phyloP scores from a whole-genome alignment of 2,329 filamentous ascomycete genomes.

The Aureobasidium leucospermi region DNA sequence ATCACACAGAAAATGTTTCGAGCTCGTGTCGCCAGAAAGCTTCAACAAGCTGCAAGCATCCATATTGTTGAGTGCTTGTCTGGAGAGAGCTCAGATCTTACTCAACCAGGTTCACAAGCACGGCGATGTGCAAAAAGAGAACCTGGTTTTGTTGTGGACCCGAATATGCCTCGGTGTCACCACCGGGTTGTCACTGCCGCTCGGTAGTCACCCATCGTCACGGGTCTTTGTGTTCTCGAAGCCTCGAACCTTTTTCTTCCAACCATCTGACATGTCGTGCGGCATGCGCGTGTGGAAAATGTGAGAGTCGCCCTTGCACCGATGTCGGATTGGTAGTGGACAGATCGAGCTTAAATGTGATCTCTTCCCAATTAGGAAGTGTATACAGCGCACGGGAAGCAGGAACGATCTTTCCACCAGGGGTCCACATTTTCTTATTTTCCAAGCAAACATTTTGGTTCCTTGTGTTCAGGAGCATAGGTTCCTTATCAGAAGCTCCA shows the following conservation, averaged over 20 bases:
- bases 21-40: neutral
- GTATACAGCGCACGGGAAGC: neutral
- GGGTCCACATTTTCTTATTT: neutral
- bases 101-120: neutral
- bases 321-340: neutral
- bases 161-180: neutral
- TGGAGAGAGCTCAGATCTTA: neutral
- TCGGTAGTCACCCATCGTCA: constrained; percentile 2
- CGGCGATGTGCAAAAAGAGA: neutral
- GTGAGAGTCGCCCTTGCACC: neutral
- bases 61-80: neutral
- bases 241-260: neutral
- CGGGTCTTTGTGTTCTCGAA: neutral
- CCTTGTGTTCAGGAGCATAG: neutral
- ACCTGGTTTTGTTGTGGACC: neutral
- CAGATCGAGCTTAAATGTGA: neutral
- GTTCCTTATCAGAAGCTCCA: neutral
- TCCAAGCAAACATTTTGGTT: neutral
- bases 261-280: neutral
- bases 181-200: neutral
- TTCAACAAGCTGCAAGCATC: constrained; percentile 1
- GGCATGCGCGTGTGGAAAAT: neutral
- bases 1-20: neutral
- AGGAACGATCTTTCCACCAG: neutral
- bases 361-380: neutral